Conservation (phyloP, 2,329 filamentous ascomycete genomes). For the Sclerotinia borealis region DNA sequence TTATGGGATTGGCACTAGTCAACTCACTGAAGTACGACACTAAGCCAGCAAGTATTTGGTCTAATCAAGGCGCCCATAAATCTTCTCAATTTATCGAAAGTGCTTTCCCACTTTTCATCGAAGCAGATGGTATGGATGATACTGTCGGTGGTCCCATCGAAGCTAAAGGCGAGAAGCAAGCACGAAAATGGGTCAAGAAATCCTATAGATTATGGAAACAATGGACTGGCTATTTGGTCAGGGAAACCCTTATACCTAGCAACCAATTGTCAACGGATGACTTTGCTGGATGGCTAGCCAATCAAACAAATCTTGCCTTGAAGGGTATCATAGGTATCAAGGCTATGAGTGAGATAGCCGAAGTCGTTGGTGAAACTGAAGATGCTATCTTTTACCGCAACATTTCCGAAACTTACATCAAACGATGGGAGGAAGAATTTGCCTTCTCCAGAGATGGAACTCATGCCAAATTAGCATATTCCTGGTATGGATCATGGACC, state of each 20-base stretch:
- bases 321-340: slow-evolving; percentile 76
- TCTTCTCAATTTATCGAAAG: slow-evolving; percentile 24
- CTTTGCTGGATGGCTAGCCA: slow-evolving; percentile 62
- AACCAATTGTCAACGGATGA: slow-evolving; percentile 67
- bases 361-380: slow-evolving; percentile 46
- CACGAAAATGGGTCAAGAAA: slow-evolving; percentile 54
- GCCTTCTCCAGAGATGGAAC: slow-evolving; percentile 59
- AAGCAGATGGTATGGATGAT: slow-evolving; percentile 53
- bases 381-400: slow-evolving; percentile 56
- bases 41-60: slow-evolving; percentile 53
- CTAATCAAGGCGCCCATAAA: slow-evolving; percentile 35
- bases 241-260: slow-evolving; percentile 56
- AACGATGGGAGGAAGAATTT: slow-evolving; percentile 56
- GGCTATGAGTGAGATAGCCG: slow-evolving; percentile 65
- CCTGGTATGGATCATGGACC: slow-evolving; percentile 71
- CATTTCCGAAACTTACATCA: slow-evolving; percentile 56
- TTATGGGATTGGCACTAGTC: slow-evolving; percentile 67
- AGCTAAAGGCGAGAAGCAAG: slow-evolving; percentile 47
- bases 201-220: slow-evolving; percentile 62
- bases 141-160: slow-evolving; percentile 49
- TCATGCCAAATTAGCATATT: slow-evolving; percentile 64
- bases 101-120: slow-evolving; percentile 33
- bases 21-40: slow-evolving; percentile 65
- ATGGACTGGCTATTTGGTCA: slow-evolving; percentile 62
- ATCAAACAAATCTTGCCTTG: slow-evolving; percentile 66